Conservation (phyloP, 73 alveolate genomes). For the Blepharisma stoltei region DNA sequence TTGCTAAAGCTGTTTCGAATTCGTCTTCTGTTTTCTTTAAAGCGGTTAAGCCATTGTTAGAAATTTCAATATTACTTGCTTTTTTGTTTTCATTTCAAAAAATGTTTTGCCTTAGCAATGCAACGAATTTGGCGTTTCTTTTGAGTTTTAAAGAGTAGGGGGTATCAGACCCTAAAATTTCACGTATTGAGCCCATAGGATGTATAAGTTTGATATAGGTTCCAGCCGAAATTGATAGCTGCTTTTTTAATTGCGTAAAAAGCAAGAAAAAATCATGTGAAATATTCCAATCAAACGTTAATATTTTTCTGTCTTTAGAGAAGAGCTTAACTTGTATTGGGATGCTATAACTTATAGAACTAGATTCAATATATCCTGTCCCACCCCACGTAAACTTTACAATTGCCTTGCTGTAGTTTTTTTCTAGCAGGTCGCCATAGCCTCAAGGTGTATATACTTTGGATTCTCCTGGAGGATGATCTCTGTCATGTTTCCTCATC, state of each 20-base stretch:
- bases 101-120: not conserved
- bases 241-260: not conserved
- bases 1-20: conserved; percentile 40
- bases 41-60: conserved; percentile 36
- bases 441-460: conserved; percentile 22
- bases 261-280: not conserved
- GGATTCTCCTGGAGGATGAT: no score
- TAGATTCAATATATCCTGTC: not conserved
- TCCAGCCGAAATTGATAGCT: not conserved
- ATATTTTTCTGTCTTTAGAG: not conserved
- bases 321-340: conserved; percentile 12
- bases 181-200: not conserved
- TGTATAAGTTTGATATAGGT: not conserved
- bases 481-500: no score
- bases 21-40: conserved; percentile 41
- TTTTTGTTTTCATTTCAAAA: conserved; percentile 40
- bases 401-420: not conserved
- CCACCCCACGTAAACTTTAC: conserved; percentile 27
- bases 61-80: conserved; percentile 31
- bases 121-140: conserved; percentile 5
- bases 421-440: conserved; percentile 23
- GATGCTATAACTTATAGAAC: not conserved
- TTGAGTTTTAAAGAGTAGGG: not conserved
- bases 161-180: not conserved
- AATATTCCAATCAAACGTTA: conserved; percentile 14